These are phyloP conservation scores for Aspergillus pseudotamarii DNA, from an alignment of 2,329 filamentous ascomycete species.

Conservation along the genomic window DNA sequence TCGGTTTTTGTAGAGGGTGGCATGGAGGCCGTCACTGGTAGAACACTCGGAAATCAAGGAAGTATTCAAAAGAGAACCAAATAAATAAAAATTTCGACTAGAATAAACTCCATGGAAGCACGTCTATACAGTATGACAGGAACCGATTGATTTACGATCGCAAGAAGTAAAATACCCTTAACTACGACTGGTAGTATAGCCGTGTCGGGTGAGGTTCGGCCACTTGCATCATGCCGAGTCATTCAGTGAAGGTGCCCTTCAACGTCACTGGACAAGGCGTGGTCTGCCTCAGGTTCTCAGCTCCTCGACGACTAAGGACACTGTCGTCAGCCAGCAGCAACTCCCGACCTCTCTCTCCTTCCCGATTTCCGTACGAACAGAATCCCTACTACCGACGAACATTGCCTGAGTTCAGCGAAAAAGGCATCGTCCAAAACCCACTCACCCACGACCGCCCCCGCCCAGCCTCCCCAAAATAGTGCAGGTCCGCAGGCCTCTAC, in stretches of 20 bases:
- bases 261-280: not conserved
- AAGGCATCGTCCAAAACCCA: constrained; percentile 12
- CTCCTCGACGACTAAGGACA: not conserved
- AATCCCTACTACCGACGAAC: not conserved
- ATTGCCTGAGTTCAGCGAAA: not conserved
- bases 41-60: not conserved
- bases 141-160: too few species aligned
- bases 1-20: not conserved
- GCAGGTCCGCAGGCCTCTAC: constrained; percentile 10
- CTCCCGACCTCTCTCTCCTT: not conserved
- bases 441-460: constrained; percentile 15
- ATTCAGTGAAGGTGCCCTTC: not conserved
- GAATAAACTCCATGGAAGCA: not conserved
- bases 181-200: not conserved
- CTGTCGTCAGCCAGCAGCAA: not conserved
- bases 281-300: not conserved
- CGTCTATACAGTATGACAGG: too few species aligned
- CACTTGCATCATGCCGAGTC: constrained; percentile 3
- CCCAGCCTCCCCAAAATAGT: constrained; percentile 21
- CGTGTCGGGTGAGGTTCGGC: not conserved
- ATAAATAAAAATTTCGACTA: not conserved
- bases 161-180: too few species aligned
- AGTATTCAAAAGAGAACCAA: not conserved
- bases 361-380: too few species aligned
- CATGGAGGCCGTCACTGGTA: not conserved